Conservation (phyloP, 2,329 filamentous ascomycete genomes). For the Lasiodiplodia sp. region DNA sequence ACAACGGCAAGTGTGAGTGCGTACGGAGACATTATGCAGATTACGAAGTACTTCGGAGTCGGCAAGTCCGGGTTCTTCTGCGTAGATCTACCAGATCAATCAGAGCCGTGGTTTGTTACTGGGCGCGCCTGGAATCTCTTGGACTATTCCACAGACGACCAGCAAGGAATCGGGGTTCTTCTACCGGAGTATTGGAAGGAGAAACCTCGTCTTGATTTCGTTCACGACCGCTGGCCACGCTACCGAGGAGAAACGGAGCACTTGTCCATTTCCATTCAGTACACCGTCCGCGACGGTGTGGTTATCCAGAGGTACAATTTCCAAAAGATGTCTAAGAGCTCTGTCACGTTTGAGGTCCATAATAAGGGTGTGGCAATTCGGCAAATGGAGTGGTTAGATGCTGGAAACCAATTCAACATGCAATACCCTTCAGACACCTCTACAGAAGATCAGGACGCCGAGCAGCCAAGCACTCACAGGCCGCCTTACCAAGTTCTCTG, state of each 20-base stretch:
- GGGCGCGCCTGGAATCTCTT: neutral
- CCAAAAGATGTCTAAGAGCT: too few relatives aligned
- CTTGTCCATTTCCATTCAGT: neutral
- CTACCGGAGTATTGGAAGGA: neutral
- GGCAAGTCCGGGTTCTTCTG: neutral
- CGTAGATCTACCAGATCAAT: neutral
- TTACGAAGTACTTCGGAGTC: neutral
- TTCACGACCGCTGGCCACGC: neutral
- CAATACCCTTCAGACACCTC: too few relatives aligned
- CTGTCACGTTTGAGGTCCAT: rapidly evolving
- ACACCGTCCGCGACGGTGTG: neutral
- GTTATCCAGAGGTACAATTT: too few relatives aligned
- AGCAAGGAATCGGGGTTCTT: too few relatives aligned
- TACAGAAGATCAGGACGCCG: too few relatives aligned
- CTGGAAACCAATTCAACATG: too few relatives aligned
- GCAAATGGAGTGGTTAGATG: too few relatives aligned
- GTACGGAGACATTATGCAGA: neutral
- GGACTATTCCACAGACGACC: neutral
- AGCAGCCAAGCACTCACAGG: too few relatives aligned
- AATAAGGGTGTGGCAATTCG: too few relatives aligned
- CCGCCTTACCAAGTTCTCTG: too few relatives aligned
- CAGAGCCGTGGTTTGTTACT: neutral
- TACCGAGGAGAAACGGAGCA: neutral
- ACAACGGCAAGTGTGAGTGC: neutral
- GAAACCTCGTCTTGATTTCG: neutral